Evolutionary conservation across 169 alveolate genomes (phyloP).

Genomic region (Condylostoma magnum): DNA sequence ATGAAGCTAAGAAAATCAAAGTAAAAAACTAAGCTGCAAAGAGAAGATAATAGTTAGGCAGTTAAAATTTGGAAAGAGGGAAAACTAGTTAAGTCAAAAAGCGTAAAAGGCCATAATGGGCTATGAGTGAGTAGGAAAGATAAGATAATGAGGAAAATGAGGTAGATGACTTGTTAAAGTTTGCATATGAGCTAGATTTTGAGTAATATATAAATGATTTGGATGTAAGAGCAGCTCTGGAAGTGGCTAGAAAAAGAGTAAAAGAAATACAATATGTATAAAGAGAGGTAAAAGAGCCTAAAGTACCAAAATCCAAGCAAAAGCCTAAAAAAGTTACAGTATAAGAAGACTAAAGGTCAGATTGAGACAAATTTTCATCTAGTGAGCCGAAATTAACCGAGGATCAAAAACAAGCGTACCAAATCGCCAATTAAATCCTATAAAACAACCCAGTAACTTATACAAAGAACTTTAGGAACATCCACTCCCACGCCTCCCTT

Average conservation of each 20-base stretch:
- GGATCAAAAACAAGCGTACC: too few species aligned
- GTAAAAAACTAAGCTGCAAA: background rate
- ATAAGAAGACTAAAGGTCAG: conserved; percentile 29
- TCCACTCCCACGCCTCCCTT: conserved; percentile 64
- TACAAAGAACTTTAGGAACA: conserved; percentile 48
- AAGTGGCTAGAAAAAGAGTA: conserved; percentile 52
- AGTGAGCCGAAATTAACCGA: conserved; percentile 70
- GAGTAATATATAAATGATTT: conserved; percentile 64
- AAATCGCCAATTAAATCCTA: conserved; percentile 64
- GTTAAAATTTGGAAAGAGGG: too few species aligned
- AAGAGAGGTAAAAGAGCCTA: conserved; percentile 60
- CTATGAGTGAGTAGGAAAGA: conserved; percentile 29
- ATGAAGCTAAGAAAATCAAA: background rate
- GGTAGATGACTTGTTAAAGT: conserved; percentile 55
- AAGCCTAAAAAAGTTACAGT: conserved; percentile 16
- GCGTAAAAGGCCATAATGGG: conserved; percentile 39
- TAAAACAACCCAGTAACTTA: conserved; percentile 30
- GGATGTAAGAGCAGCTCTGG: conserved; percentile 64
- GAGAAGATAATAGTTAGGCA: background rate
- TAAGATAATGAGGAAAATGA: conserved; percentile 41
- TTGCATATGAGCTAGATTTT: conserved; percentile 64
- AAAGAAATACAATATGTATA: conserved; percentile 57
- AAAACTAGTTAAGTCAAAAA: too few species aligned
- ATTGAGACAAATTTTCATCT: conserved; percentile 33
- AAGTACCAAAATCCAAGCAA: conserved; percentile 35